Evolutionary conservation across 2,329 filamentous ascomycete species (phyloP), one percentile per base, ranked within the genome.

Genomic region (Sporothrix dimorphospora): DNA sequence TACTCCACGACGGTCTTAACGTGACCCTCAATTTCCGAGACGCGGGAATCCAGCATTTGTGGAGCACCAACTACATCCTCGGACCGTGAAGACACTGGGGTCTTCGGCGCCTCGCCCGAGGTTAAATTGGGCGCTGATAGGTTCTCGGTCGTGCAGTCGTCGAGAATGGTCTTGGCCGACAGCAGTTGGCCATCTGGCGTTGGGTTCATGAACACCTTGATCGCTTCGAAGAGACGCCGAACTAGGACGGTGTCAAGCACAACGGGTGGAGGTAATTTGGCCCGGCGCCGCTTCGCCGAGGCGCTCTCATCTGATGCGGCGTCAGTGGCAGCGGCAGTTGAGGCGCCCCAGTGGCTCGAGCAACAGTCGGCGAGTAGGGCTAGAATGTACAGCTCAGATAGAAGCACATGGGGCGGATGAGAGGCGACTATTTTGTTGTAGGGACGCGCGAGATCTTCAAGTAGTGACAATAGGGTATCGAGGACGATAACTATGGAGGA

Each of bases 341-440:
- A 77, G n/a, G 76, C 75, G 53, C 85, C 81, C 89, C 89, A 91
- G 77, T 90, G 85, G 70, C 86, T 85, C 68, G 85, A 84, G 76
- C 89, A 91, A 78, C 90, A 92, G 77, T 91, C 89, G 77, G 89
- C 88, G 47, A 89, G 83, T 55, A 92, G 82, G 65, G 87, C 85
- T 67, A 91, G 80, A n/a, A 91, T 82, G 76, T 90, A 91, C 65
- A 89, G 81, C 78, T 92, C 89, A 21, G 90, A 91, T 63, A 88
- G 83, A 42, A 91, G 81, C 69, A 92, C 83, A 77, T 90, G 87
- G 49, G 84, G 81, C 1, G 89, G 88, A 76, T 90, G 88, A 27
- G 82, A 80, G 61, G 84, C 79, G 71, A 87, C 81, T 66, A 77
- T 80, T 73, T 84, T 84, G 67, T 27, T 47, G 77, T 88, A 88